Base-by-base conservation (phyloP, 805 yeast species). In the Barnettozyma californica region DNA sequence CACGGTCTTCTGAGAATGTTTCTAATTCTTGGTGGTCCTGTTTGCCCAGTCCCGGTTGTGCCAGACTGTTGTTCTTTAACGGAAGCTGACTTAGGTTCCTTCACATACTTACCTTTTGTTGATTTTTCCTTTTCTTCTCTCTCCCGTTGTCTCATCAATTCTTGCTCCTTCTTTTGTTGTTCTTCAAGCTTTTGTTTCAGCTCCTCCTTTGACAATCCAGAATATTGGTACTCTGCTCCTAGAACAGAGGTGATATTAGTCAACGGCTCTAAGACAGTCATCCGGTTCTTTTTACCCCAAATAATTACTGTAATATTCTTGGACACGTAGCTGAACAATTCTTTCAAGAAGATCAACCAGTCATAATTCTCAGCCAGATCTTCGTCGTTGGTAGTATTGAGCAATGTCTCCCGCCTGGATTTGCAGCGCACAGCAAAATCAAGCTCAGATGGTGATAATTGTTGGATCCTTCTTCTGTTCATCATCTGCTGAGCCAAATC, bases 271-370 rank as follows among this genome's bases (percentile, higher is more conserved):
- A 58, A 36, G 42, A 50, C 43, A 26, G 50, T 40, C 33, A 62
- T 63, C 37, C 69, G 64, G 21, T 67, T 75, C 56, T 70, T 73
- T 52, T 73, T 75, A 13, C 92, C 94, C 85, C 88, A 84, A 9
- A 86, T 74, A 26, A 86, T 69, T 47, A 80, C 73, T 3, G 87
- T 86, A 69, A 84, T 78, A 62, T 84, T 86, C 58, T 83, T 86
- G 44, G 83, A 74, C 20, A 87, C 83, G 59, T 87, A 91, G 40
- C 85, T 94, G 50, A 86, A 76, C 43, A 94, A 63, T 52, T 87
- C 94, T 56, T 81, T 83, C 54, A 92, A 72, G 61, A 91, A 92
- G 49, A 80, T 77, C 52, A 85, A 75, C 97, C 97, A 92, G 56
- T 84, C 91, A 65, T 89, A 92, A 53, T 80, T 83, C 54, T 81